Evolutionary conservation across 441 rosid genomes (phyloP), one percentile per base, ranked within the genome.

Genomic region (Melastoma candidum): DNA sequence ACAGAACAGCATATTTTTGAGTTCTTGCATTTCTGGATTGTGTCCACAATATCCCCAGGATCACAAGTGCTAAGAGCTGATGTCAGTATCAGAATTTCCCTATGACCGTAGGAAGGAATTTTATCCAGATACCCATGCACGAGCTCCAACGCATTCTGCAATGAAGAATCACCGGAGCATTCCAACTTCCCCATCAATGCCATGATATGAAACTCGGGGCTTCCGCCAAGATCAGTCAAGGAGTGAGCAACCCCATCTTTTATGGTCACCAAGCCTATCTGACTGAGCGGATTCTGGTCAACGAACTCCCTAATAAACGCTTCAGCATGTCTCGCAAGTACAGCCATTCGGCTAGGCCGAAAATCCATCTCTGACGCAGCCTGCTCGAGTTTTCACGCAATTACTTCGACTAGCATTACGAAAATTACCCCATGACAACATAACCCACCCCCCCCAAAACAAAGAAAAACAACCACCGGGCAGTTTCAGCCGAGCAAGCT

Each of bases 291-390:
- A 73, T 79, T 83, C 70, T 85, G 97, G 65, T 92, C 80, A 49
- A 88, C 88, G 77, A 88, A 85, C 78, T 88, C 97, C 72, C 95
- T 78, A 51, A 85, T 68, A 64, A 92, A 88, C 26, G 85, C 85
- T 64, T 79, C 97, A 7, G 82, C 83, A 65, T 82, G 73, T 69
- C 78, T 85, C 3, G 87, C 81, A 68, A 82, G 67, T 36, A 83
- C 74, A 12, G 60, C 87, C 89, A 87, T 83, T 47, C 92, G 63
- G 68, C 80, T 81, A 26, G 95, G 92, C 46, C 75, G 65, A 51
- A 77, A 81, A 68, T 90, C 92, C 70, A 68, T 84, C 74, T 75
- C 92, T 3, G 78, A 67, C 36, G 98, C 95, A 68, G 95, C 92
- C 95, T 92, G 65, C 56, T 76, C 43, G 70, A 47, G 49, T 47